These are phyloP conservation scores for Leptodontidium sp. DNA, from an alignment of 2,329 filamentous ascomycete species.

Conservation along the genomic window DNA sequence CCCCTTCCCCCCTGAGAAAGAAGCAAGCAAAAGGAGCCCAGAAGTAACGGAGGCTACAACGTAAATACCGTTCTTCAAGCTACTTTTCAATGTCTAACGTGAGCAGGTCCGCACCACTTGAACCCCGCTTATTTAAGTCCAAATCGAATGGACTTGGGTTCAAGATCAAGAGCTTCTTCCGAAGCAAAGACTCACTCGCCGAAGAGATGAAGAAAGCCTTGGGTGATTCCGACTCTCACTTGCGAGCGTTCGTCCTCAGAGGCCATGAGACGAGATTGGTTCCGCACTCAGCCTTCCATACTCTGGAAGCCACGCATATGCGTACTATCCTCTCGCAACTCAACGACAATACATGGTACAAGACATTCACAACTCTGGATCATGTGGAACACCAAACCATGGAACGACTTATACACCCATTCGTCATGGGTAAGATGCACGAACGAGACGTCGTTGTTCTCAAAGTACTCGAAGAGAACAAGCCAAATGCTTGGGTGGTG, in stretches of 20 bases:
- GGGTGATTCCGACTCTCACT: conserved; percentile 33
- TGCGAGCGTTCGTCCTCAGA: conserved; percentile 40
- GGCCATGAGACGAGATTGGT: conserved; percentile 27
- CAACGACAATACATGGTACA: conserved; percentile 40
- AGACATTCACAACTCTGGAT: conserved; percentile 37
- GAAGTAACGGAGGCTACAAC: conserved; percentile 19
- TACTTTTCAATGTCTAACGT: conserved; percentile 24
- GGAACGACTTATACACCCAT: conserved; percentile 26
- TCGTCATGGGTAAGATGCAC: conserved; percentile 14
- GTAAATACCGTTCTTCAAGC: conserved; percentile 13
- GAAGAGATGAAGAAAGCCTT: conserved; percentile 39
- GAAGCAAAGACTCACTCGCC: conserved; percentile 43
- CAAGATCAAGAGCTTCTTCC: conserved; percentile 41
- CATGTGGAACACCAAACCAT: conserved; percentile 31
- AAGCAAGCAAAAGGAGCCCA: background rate
- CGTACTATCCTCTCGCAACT: conserved; percentile 42
- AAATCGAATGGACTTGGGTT: conserved; percentile 36
- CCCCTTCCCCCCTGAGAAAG: conserved; percentile 17
- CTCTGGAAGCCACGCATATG: conserved; percentile 43
- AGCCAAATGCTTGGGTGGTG: conserved; percentile 34
- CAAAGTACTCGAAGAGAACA: conserved; percentile 39
- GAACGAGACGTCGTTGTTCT: conserved; percentile 40
- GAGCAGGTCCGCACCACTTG: conserved; percentile 27
- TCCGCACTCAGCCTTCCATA: conserved; percentile 43
- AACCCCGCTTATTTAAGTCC: conserved; percentile 39